Percentiles rank a stretch among this genome's conserved stretches.
These are phyloP conservation scores for Scedosporium dehoogii DNA, from an alignment of 2,329 filamentous ascomycete species.

Conservation along the genomic window DNA sequence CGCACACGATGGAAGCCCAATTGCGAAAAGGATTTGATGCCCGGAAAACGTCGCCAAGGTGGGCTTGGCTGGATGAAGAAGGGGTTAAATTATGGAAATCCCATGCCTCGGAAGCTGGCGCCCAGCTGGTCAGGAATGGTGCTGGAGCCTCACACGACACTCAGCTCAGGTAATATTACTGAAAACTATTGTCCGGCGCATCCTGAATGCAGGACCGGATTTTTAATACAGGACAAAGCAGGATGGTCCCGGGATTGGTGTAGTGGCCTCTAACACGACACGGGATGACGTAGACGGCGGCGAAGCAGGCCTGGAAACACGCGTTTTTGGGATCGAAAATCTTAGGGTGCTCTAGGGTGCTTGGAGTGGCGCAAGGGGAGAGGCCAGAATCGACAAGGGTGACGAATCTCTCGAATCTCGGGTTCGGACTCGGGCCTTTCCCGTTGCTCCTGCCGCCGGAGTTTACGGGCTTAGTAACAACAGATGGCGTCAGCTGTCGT, in stretches of 20 bases:
- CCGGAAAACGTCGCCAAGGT: neutral
- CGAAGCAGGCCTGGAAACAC: neutral
- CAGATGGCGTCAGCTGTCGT: too few relatives aligned
- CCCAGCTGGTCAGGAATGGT: neutral
- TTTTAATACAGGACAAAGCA: too few relatives aligned
- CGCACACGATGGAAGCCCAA: neutral
- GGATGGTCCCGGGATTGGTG: neutral
- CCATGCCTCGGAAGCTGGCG: neutral
- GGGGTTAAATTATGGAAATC: neutral
- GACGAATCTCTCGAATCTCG: too few relatives aligned
- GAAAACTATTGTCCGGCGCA: neutral
- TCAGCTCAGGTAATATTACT: too few relatives aligned
- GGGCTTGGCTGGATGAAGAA: neutral
- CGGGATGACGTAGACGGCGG: neutral
- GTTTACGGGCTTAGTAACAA: too few relatives aligned
- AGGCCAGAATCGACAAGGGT: neutral
- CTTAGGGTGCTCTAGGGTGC: neutral
- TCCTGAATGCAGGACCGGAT: neutral
- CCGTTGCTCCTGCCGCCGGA: too few relatives aligned
- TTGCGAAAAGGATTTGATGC: neutral
- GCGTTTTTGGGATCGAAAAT: neutral
- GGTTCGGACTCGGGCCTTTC: too few relatives aligned
- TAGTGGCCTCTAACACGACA: neutral
- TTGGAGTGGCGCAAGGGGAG: neutral
- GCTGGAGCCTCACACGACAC: neutral